A percentile compares a stretch with the other conserved stretches of the same genome.
Evolutionary conservation across 1,284 basidiomycete genomes (phyloP).

Genomic region (Uromyces viciae-fabae): DNA sequence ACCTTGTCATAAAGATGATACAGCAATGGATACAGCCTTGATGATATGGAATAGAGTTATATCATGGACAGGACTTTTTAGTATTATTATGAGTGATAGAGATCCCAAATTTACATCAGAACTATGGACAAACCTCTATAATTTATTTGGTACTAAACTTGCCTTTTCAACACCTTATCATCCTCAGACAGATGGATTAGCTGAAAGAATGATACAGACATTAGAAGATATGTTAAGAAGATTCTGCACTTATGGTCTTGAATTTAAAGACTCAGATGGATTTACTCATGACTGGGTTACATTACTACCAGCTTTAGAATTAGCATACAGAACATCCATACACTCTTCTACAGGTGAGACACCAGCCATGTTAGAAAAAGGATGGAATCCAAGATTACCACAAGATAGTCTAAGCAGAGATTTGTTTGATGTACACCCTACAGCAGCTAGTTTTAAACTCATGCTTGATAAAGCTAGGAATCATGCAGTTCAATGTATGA

Average conservation of each 20-base stretch:
- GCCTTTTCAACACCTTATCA: neutral
- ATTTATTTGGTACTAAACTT: neutral
- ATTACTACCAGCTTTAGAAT: neutral
- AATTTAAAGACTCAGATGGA: neutral
- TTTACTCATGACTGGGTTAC: slow-evolving; percentile 6
- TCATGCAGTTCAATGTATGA: neutral
- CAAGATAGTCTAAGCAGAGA: neutral
- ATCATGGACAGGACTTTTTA: neutral
- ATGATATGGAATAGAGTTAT: neutral
- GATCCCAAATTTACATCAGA: neutral
- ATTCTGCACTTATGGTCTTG: neutral
- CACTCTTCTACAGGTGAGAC: neutral
- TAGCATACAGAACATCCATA: neutral
- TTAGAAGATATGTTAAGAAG: neutral
- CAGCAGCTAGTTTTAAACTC: neutral
- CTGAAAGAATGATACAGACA: no score
- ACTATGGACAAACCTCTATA: neutral
- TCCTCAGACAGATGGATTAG: neutral
- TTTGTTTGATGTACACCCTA: slow-evolving; percentile 6
- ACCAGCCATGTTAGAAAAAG: neutral
- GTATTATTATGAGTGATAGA: no score
- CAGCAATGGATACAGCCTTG: neutral
- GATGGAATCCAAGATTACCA: neutral
- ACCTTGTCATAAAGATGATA: neutral
- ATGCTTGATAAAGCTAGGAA: slow-evolving; percentile 17